These are phyloP conservation scores for Phylloboletellus chloephorus DNA, from an alignment of 1,284 basidiomycete genomes.

Conservation along the genomic window DNA sequence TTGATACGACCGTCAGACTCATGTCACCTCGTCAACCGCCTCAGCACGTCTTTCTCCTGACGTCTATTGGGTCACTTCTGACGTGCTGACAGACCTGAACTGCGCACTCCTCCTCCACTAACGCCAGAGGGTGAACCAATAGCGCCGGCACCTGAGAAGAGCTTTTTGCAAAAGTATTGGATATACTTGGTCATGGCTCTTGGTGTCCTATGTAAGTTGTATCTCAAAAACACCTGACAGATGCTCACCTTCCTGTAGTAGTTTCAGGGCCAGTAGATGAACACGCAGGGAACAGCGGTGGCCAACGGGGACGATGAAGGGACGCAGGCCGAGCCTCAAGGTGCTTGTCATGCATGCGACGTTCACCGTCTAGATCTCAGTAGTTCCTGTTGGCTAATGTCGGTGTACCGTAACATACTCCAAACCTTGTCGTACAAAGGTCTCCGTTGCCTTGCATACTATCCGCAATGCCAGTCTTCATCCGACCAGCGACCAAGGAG, in stretches of 20 bases:
- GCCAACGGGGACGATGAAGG: slow-evolving; percentile 25
- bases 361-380: not conserved
- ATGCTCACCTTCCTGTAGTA: slow-evolving; percentile 15
- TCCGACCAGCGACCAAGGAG: slow-evolving; percentile 50
- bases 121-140: slow-evolving; percentile 61
- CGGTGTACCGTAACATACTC: slow-evolving; percentile 5
- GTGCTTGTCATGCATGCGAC: not conserved
- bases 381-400: slow-evolving; percentile 17
- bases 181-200: slow-evolving; percentile 66
- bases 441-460: slow-evolving; percentile 1
- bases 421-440: too few relatives aligned
- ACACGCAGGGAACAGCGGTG: slow-evolving; percentile 17
- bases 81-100: slow-evolving; percentile 47
- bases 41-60: slow-evolving; percentile 39
- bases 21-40: slow-evolving; percentile 47
- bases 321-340: not conserved
- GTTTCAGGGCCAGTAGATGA: slow-evolving; percentile 30
- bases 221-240: not conserved
- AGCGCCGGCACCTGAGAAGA: slow-evolving; percentile 60
- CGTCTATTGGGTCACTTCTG: slow-evolving; percentile 5
- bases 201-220: slow-evolving; percentile 51
- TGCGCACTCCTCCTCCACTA: slow-evolving; percentile 61
- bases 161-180: slow-evolving; percentile 87
- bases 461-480: slow-evolving; percentile 41
- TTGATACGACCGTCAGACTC: slow-evolving; percentile 55